Percentiles rank a stretch among this genome's conserved stretches.
Conservation (phyloP, 257 asterid species). For the Henckelia pumila region DNA sequence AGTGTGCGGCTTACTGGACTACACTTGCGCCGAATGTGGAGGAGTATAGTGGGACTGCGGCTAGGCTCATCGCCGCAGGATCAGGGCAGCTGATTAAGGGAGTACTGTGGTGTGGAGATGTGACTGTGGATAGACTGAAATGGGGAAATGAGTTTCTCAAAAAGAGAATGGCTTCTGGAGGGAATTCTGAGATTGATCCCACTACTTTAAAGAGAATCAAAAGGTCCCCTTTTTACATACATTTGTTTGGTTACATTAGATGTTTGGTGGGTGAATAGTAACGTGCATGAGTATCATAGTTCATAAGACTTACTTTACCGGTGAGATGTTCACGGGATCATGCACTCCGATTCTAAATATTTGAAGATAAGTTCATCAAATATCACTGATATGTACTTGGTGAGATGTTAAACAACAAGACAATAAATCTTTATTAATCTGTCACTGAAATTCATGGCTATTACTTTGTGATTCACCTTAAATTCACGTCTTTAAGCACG, state of each 20-base stretch:
- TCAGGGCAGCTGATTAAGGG: constrained; percentile 92
- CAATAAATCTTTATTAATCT: too few species aligned
- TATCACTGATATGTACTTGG: too few species aligned
- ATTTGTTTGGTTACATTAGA: constrained; percentile 1
- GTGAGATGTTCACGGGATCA: neutral
- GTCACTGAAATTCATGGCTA: neutral
- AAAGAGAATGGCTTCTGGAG: constrained; percentile 68
- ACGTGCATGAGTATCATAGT: too few species aligned
- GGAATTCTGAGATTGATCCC: constrained; percentile 63
- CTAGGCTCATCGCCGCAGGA: constrained; percentile 82
- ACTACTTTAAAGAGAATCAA: constrained; percentile 74
- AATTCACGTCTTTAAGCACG: too few species aligned
- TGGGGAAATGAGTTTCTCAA: constrained; percentile 79
- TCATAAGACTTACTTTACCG: neutral
- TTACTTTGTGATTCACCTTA: neutral
- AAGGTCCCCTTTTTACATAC: constrained; percentile 42
- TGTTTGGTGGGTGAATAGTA: neutral
- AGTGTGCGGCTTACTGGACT: constrained; percentile 94
- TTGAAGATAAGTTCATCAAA: neutral
- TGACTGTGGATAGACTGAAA: constrained; percentile 69
- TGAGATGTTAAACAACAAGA: too few species aligned
- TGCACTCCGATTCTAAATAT: neutral
- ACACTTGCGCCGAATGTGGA: constrained; percentile 95
- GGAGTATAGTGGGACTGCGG: constrained; percentile 85
- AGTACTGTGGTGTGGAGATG: constrained; percentile 97